Evolutionary conservation across 2,329 filamentous ascomycete genomes (phyloP).

Genomic region (Trichoderma afroharzianum): DNA sequence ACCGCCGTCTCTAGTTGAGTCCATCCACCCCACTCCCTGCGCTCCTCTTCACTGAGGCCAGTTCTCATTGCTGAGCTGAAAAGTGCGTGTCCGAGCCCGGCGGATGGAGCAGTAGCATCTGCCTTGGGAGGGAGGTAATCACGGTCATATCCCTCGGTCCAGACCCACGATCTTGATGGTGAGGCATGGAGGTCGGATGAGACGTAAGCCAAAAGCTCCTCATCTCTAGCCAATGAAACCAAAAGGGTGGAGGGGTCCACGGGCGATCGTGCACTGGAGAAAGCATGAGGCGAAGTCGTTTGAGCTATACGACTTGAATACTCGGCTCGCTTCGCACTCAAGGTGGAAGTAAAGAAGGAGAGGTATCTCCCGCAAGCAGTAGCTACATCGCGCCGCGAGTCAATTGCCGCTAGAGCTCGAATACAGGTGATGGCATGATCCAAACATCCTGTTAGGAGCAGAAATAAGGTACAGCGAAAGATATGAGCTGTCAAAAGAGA

Average conservation of each 20-base stretch:
- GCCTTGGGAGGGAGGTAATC: constrained; percentile 31
- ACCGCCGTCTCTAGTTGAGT: constrained; percentile 58
- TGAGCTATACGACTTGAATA: constrained; percentile 38
- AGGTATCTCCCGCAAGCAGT: constrained; percentile 76
- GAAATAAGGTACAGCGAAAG: constrained; percentile 79
- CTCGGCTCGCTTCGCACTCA: constrained; percentile 55
- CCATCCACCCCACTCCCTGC: constrained; percentile 77
- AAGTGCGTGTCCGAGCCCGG: constrained; percentile 35
- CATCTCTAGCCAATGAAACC: constrained; percentile 54
- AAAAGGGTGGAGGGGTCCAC: constrained; percentile 32
- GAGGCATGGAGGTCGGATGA: constrained; percentile 82
- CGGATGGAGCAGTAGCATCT: constrained; percentile 18
- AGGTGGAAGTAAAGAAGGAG: constrained; percentile 69
- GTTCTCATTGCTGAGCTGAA: constrained; percentile 47
- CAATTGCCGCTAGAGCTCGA: constrained; percentile 66
- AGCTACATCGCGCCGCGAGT: constrained; percentile 68
- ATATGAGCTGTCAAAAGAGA: constrained; percentile 77
- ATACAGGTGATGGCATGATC: constrained; percentile 70
- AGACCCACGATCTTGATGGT: constrained; percentile 78
- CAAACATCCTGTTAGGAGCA: constrained; percentile 71
- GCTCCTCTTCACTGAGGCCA: constrained; percentile 53
- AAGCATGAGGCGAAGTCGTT: constrained; percentile 32
- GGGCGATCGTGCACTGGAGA: constrained; percentile 28
- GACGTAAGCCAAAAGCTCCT: constrained; percentile 83
- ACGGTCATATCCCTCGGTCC: constrained; percentile 58